Percentiles rank a stretch among this genome's conserved stretches.
These are phyloP conservation scores for Penicillium paxilli DNA, from an alignment of 495 filamentous ascomycete species.

Conservation along the genomic window DNA sequence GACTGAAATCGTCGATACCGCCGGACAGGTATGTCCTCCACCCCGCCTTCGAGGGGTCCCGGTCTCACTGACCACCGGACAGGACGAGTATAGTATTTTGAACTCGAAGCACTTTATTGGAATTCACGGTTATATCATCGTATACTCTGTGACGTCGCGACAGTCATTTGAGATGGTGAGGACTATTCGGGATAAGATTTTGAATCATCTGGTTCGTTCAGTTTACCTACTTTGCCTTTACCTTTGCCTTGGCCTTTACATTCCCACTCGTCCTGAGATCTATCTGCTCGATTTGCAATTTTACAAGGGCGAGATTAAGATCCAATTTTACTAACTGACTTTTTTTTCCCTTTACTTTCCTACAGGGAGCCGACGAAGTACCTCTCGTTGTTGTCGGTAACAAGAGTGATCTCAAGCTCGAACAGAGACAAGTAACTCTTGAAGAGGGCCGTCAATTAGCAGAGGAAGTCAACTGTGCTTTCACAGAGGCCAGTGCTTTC, in stretches of 20 bases:
- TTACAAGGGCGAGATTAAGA: too few relatives aligned
- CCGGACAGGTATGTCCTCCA: conserved; percentile 75
- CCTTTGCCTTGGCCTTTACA: too few relatives aligned
- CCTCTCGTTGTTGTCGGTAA: conserved; percentile 95
- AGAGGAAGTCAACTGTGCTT: conserved; percentile 86
- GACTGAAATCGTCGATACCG: conserved; percentile 98
- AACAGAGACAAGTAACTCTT: conserved; percentile 85
- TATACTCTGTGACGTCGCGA: conserved; percentile 90
- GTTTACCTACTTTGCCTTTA: too few relatives aligned
- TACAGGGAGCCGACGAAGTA: conserved; percentile 90
- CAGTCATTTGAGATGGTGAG: conserved; percentile 97
- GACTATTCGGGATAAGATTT: conserved; percentile 93
- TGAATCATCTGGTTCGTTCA: conserved; percentile 83
- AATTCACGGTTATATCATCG: conserved; percentile 98
- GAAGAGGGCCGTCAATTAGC: conserved; percentile 81
- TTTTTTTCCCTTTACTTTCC: too few relatives aligned
- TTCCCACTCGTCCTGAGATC: too few relatives aligned
- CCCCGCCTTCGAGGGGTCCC: not conserved
- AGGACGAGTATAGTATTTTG: conserved; percentile 98
- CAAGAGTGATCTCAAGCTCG: conserved; percentile 89
- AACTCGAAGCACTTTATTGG: conserved; percentile 99
- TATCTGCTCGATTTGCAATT: too few relatives aligned
- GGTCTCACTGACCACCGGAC: conserved; percentile 10
- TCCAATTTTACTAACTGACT: too few relatives aligned
- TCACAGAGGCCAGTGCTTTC: conserved; percentile 91